Base-by-base conservation (phyloP, 257 asterid species). In the Mentha longifolia region DNA sequence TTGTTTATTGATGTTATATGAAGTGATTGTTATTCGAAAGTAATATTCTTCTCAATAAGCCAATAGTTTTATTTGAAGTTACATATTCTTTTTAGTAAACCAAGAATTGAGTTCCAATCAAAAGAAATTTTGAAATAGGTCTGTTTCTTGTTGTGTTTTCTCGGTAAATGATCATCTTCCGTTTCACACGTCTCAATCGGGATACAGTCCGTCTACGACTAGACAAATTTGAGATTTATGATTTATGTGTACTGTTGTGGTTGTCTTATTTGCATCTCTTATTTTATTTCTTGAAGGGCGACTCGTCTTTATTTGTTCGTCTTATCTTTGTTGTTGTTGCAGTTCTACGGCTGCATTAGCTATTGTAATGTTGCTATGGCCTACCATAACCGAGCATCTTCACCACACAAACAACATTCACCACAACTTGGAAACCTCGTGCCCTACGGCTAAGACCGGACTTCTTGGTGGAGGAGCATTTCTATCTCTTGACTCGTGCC, bases 371-470 rank as follows among this genome's bases (percentile, higher is more conserved):
- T 58, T 88, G 71, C 57, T 95, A 52, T 92, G 98, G 98, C 99
- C 99, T 6, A 89, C 99, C 2, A 73, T 89, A 74, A 77, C 92
- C 3, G 98, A 85, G 79, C 95, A 91, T 42, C 81, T 77, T 65
- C 95, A 95, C 85, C 87, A 73, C 31, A 9, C 56, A 0, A 80
- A 31, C 80, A 87, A 85, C 45, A 35, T 89, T 63, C 99, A 94
- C 65, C 91, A 82, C 77, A 78, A 86, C 28, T 41, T 94, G 77
- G 86, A 86, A 71, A 86, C 92, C 4, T 42, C 68, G 0, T 94
- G 99, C 88, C 96, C 97, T 1, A 91, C 98, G n/a, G 99, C 99
- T 70, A 92, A 95, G 88, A 91, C 99, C 0, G 99, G 99, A 30
- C 85, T 95, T 82, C 85, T 95, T 3, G 99, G 99, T 1, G 99